A percentile compares a stretch with the other conserved stretches of the same genome.
phyloP scores from a whole-genome alignment of 305 asterid species.

The Solanum hybrid region DNA sequence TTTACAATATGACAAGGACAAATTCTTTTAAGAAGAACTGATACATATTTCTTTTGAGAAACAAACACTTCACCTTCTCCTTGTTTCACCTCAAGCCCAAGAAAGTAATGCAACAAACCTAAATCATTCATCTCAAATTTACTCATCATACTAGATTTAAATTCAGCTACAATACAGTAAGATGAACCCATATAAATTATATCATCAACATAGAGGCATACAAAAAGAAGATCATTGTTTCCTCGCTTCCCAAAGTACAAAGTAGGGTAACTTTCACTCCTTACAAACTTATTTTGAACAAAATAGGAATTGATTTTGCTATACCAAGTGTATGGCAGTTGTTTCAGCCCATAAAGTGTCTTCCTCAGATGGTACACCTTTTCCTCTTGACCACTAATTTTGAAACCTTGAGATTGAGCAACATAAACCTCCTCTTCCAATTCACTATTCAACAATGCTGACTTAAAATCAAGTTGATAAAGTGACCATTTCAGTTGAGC shows the following conservation, averaged over 20 bases:
- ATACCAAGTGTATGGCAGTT: neutral
- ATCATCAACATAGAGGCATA: neutral
- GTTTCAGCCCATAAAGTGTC: neutral
- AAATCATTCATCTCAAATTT: neutral
- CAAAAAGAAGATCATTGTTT: neutral
- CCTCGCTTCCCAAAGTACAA: neutral
- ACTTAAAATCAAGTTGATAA: too few relatives aligned
- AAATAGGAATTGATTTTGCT: neutral
- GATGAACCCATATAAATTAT: neutral
- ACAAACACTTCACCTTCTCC: neutral
- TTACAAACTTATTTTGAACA: neutral
- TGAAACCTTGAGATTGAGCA: neutral
- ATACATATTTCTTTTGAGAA: neutral
- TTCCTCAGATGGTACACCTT: neutral
- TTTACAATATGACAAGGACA: neutral
- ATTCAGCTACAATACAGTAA: neutral
- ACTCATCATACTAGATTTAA: neutral
- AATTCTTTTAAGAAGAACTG: neutral
- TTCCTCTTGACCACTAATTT: neutral
- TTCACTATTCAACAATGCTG: too few relatives aligned
- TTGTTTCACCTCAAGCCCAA: neutral
- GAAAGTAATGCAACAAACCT: neutral
- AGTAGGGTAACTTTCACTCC: neutral
- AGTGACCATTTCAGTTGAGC: too few relatives aligned
- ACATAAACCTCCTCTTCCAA: too few relatives aligned